These are phyloP conservation scores for Cladorrhinum sp. DNA, from an alignment of 2,329 filamentous ascomycete genomes.

Conservation along the genomic window DNA sequence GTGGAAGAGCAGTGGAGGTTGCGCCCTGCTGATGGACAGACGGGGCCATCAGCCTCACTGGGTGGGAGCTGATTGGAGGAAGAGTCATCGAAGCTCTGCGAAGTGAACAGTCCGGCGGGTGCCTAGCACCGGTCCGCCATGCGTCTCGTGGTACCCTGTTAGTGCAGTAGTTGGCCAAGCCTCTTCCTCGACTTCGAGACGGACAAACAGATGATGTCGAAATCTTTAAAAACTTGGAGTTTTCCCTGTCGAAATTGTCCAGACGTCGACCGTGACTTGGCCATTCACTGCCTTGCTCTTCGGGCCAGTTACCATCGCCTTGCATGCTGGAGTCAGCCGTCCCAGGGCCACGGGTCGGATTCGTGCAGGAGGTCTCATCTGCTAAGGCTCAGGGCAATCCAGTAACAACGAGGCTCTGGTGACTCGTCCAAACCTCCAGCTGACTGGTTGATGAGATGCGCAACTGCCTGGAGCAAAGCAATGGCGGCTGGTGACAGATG, in stretches of 20 bases:
- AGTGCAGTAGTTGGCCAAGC: conserved; percentile 19
- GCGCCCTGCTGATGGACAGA: conserved; percentile 39
- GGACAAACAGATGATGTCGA: conserved; percentile 20
- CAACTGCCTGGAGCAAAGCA: not conserved
- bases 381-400: conserved; percentile 6
- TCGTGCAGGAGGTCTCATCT: conserved; percentile 9
- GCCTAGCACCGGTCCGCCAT: conserved; percentile 24
- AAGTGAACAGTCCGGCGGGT: conserved; percentile 22
- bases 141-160: conserved; percentile 19
- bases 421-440: not conserved
- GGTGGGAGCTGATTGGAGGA: conserved; percentile 19
- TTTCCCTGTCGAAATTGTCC: conserved; percentile 8
- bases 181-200: conserved; percentile 20
- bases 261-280: conserved; percentile 2
- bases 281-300: conserved; percentile 3
- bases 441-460: not conserved
- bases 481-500: conserved; percentile 2
- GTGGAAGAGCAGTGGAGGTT: conserved; percentile 20
- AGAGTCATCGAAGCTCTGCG: conserved; percentile 23
- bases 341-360: conserved; percentile 10
- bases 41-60: conserved; percentile 38
- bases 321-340: conserved; percentile 2
- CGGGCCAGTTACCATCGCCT: not conserved
- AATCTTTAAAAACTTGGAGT: conserved; percentile 10
- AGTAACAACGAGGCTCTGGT: conserved; percentile 13